Base-by-base conservation (phyloP, 805 yeast species). In the Middelhovenomyces tepae region DNA sequence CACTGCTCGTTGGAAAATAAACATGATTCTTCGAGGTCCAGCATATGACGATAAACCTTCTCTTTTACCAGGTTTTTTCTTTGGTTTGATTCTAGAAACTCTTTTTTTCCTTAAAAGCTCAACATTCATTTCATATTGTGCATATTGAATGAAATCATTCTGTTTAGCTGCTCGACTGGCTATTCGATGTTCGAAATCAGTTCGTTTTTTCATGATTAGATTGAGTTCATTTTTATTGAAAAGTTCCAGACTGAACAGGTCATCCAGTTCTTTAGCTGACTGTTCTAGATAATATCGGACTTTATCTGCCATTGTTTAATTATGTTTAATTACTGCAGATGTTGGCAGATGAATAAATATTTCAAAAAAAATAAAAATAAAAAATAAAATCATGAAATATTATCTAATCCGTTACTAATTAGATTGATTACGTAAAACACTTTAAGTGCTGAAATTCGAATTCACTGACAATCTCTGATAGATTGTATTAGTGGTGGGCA, bases 121-220 rank as follows among this genome's bases (percentile, higher is more conserved):
- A 27, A 91, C 65, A 48, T 78, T 79, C 38, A 56, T 65, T 52
- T 91, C 99, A 52, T 78, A 93, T 34, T 74, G 80, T 28, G 79
- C 72, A 54, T 91, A 91, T 45, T 71, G 71, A 36, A 83, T 53
- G 50, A 76, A 93, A 55, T 89, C 97, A 34, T 71, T 61, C 2
- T 84, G 71, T 42, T 71, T 75, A 8, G 87, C 73, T 1, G 91
- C 94, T 56, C 97, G 69, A 27, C 94, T 83, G 28, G 73, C 71
- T 34, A 91, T 72, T 37, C 94, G 62, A 55, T 91, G 95, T 59
- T 91, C 99, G 48, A 86, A 91, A 58, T 87, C 96, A 0, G 96
- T 89, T 61, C 98, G 72, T 52, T 86, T 73, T 60, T 91, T 78
- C 85, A 89, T 84, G 34, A 91, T 79, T 64, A 71, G 68, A 25